These are phyloP conservation scores for Dovyalis caffra DNA, from an alignment of 345 rosid species.

Conservation along the genomic window DNA sequence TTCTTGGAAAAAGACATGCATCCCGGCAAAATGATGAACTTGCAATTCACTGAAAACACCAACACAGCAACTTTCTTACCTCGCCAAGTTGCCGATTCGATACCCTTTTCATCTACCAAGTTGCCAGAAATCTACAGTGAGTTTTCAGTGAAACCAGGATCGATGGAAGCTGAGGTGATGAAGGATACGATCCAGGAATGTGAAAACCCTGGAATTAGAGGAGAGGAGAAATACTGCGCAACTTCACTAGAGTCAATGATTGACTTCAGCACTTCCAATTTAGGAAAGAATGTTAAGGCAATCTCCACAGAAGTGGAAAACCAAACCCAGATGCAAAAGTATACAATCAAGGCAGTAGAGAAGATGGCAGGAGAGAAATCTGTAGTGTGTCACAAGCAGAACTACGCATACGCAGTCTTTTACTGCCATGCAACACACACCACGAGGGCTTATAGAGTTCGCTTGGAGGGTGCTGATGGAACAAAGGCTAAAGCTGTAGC, in stretches of 20 bases:
- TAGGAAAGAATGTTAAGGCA: slow-evolving; percentile 52
- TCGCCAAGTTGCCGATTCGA: slow-evolving; percentile 51
- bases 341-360: slow-evolving; percentile 39
- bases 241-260: slow-evolving; percentile 85
- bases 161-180: slow-evolving; percentile 63
- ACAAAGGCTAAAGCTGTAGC: slow-evolving; percentile 62
- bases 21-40: slow-evolving; percentile 48
- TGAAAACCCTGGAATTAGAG: slow-evolving; percentile 55
- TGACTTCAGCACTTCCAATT: slow-evolving; percentile 64
- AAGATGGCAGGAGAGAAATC: slow-evolving; percentile 42
- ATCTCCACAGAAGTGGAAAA: slow-evolving; percentile 63
- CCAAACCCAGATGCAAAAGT: slow-evolving; percentile 43
- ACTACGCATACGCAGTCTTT: slow-evolving; percentile 72
- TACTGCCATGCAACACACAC: slow-evolving; percentile 65
- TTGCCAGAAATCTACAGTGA: slow-evolving; percentile 46
- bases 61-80: slow-evolving; percentile 58
- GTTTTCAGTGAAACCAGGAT: slow-evolving; percentile 56
- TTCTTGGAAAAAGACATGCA: slow-evolving; percentile 81
- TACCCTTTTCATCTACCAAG: slow-evolving; percentile 66
- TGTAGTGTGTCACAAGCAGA: slow-evolving; percentile 83
- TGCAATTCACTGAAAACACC: slow-evolving; percentile 51
- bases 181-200: slow-evolving; percentile 40
- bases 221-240: slow-evolving; percentile 77
- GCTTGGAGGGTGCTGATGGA: slow-evolving; percentile 62
- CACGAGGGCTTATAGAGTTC: slow-evolving; percentile 55